Percentiles rank a stretch among this genome's conserved stretches.
These are phyloP conservation scores for Trypethelium eluteriae DNA, from an alignment of 495 filamentous ascomycete species.

Conservation along the genomic window DNA sequence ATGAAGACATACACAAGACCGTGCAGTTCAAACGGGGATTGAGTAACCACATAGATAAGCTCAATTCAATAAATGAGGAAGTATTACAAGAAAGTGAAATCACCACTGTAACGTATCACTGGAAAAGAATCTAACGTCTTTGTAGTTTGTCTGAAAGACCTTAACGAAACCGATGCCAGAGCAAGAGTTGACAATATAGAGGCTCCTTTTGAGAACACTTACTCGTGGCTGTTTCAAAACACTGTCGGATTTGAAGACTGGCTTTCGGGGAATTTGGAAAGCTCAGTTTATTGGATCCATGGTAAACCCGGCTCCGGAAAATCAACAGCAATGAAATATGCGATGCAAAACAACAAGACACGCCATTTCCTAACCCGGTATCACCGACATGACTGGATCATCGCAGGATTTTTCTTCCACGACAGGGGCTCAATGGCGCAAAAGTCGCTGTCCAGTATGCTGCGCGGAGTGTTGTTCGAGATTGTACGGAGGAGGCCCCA, in stretches of 20 bases:
- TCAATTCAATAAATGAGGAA: not conserved
- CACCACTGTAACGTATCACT: not conserved
- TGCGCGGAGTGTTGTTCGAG: slow-evolving; percentile 7
- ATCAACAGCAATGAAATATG: slow-evolving; percentile 26
- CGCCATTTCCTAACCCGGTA: slow-evolving; percentile 5
- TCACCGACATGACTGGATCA: slow-evolving; percentile 7
- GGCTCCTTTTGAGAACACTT: not conserved
- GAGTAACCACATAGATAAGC: not conserved
- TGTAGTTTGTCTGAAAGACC: not conserved
- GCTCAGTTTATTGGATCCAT: slow-evolving; percentile 21
- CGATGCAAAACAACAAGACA: not conserved
- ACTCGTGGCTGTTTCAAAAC: no score
- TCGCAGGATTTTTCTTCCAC: slow-evolving; percentile 9
- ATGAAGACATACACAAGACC: not conserved
- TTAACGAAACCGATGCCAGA: not conserved
- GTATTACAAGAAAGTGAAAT: slow-evolving; percentile 1
- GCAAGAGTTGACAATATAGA: slow-evolving; percentile 1
- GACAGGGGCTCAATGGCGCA: slow-evolving; percentile 7
- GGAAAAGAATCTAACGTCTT: not conserved
- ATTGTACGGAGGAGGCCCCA: not conserved
- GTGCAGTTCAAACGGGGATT: not conserved
- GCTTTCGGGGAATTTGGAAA: no score
- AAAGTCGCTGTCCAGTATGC: slow-evolving; percentile 6
- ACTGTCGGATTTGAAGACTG: no score
- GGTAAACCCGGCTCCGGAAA: slow-evolving; percentile 29